These are phyloP conservation scores for Spinellus fusiger DNA, from an alignment of 192 early-diverging fungal genomes.

Conservation along the genomic window DNA sequence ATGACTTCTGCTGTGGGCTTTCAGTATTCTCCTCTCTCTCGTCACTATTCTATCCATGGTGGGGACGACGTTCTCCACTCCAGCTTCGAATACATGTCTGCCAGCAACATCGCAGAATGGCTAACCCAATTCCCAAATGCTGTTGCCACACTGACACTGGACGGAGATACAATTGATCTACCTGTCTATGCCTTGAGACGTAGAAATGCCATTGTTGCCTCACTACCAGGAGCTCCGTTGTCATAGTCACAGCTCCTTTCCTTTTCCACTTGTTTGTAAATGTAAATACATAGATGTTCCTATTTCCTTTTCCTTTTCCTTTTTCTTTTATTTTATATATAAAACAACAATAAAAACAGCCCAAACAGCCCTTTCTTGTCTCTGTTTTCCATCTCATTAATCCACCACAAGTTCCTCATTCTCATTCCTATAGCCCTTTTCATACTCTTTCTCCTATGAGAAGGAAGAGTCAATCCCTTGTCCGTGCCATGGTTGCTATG, in stretches of 20 bases:
- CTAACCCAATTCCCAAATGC: slow-evolving; percentile 11
- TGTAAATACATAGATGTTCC: no score
- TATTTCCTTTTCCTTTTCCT: not conserved
- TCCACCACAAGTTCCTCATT: no score
- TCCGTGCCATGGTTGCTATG: no score
- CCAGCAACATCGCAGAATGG: slow-evolving; percentile 14
- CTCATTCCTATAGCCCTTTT: no score
- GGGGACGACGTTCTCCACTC: slow-evolving; percentile 7
- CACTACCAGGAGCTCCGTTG: slow-evolving; percentile 22
- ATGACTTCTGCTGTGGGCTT: not conserved
- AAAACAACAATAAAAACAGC: not conserved
- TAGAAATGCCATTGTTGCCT: slow-evolving; percentile 26
- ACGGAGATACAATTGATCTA: slow-evolving; percentile 15
- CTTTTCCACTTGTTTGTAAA: no score
- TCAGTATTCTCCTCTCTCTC: not conserved
- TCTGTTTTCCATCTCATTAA: not conserved
- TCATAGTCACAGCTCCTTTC: not conserved
- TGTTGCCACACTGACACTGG: slow-evolving; percentile 8
- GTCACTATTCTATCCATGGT: slow-evolving; percentile 7
- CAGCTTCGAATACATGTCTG: slow-evolving; percentile 7
- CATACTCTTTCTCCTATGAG: no score
- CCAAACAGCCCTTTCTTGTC: not conserved
- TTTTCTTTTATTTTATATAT: not conserved
- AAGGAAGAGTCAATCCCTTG: no score
- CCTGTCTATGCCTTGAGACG: slow-evolving; percentile 23